Evolutionary conservation across 2,329 filamentous ascomycete species (phyloP), one percentile per base, ranked within the genome.

Genomic region (Epichloe baconii): DNA sequence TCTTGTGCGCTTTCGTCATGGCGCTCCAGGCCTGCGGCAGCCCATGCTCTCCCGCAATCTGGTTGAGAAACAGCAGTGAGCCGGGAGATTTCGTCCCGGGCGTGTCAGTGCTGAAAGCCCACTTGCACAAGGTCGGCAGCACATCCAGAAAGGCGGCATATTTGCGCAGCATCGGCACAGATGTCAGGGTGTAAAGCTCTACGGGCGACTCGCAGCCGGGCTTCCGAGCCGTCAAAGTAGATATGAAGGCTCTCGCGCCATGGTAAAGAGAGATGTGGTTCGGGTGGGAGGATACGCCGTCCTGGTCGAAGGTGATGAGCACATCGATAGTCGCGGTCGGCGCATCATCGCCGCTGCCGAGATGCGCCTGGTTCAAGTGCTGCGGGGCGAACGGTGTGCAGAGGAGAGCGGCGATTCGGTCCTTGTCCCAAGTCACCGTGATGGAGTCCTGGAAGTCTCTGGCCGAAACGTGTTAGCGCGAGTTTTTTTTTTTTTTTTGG

Each of bases 231-330:
- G 84, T 79, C 48, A 95, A 75, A 7, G 73, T 67, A 48, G 75
- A 71, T 50, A 94, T 66, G 65, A 95, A 97, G 47, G 78, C 68
- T 44, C 79, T 77, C 6, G 88, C 87, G 52, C 91, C 93, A 65
- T 86, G 77, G 70, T 89, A 89, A 8, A 97, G 79, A 5, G 89
- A 89, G 56, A 86, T 85, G 71, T 98, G 93, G 72, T 98, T 98
- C 21, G 89, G 88, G 68, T 98, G 93, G 43, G 80, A 79, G 53
- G 88, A 95, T 47, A 98, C 76, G 53, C 93, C 93, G 47, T 69
- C 57, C n/a, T 68, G 64, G 71, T 98, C 93, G 64, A 98, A 98
- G 34, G 93, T 98, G 57, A 98, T 74, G 58, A 98, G 77, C 31
- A 85, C 78, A 67, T 95, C 88, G 62, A 95, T 88, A 49, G 72